Conservation (phyloP, 2,329 filamentous ascomycete species). For the Fusarium temperatum region DNA sequence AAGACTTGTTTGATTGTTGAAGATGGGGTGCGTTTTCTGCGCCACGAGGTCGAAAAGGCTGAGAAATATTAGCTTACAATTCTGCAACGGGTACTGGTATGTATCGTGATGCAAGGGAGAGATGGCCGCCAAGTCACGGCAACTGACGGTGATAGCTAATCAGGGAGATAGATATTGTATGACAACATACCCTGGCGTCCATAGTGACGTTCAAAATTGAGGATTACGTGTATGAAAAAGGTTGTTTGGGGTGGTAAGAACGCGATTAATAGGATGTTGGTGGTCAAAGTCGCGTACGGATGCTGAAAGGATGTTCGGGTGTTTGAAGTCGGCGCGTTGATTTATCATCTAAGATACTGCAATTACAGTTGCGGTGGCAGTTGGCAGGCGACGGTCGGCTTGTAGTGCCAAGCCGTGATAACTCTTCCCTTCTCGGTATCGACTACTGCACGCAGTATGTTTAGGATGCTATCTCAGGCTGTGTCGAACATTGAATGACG, state of each 20-base stretch:
- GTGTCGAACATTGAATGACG: not conserved
- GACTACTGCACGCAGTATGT: conserved; percentile 15
- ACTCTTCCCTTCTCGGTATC: conserved; percentile 6
- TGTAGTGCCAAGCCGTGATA: not conserved
- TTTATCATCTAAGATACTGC: conserved; percentile 32
- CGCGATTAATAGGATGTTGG: conserved; percentile 31
- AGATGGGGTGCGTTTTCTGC: conserved; percentile 63
- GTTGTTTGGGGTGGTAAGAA: conserved; percentile 27
- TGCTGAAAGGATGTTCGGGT: conserved; percentile 22
- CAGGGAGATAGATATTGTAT: conserved; percentile 16
- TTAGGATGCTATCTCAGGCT: not conserved
- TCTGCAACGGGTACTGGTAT: conserved; percentile 3
- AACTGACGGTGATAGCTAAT: not conserved
- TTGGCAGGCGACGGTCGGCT: conserved; percentile 8
- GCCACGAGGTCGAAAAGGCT: conserved; percentile 56
- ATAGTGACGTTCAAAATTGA: conserved; percentile 38
- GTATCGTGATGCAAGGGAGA: conserved; percentile 30
- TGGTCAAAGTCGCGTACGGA: conserved; percentile 17
- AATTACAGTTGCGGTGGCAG: conserved; percentile 13
- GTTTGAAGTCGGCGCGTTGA: conserved; percentile 25
- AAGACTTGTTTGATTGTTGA: conserved; percentile 86
- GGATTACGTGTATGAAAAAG: conserved; percentile 20
- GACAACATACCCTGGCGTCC: conserved; percentile 49
- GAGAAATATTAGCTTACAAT: conserved; percentile 21
- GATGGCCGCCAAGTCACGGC: not conserved